Evolutionary conservation across 2,329 filamentous ascomycete genomes (phyloP).

Genomic region (Phaeophleospora eucalypticola): DNA sequence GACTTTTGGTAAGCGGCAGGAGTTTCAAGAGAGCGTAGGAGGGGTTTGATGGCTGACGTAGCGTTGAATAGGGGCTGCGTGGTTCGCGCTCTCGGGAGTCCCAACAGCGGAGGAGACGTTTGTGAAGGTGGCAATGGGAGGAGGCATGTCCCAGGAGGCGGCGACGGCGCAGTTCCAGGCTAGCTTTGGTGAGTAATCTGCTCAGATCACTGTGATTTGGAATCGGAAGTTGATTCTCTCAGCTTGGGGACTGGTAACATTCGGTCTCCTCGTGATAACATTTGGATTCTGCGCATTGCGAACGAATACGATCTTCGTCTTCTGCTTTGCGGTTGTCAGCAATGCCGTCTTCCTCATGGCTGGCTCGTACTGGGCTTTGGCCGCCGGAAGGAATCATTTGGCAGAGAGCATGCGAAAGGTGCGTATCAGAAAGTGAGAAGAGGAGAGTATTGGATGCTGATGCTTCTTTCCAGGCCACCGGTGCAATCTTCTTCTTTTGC

Average conservation of each 20-base stretch:
- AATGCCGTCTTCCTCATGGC: slow-evolving; percentile 6
- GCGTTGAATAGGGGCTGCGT: slow-evolving; percentile 5
- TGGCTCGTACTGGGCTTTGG: slow-evolving; percentile 6
- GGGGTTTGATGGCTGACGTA: no score
- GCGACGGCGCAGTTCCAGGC: slow-evolving; percentile 5
- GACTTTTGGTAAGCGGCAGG: slow-evolving; percentile 6
- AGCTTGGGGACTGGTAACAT: slow-evolving; percentile 9
- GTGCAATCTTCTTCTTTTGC: slow-evolving; percentile 2
- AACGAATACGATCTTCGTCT: slow-evolving; percentile 9
- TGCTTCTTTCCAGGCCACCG: background rate
- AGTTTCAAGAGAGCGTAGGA: no score
- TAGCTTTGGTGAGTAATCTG: slow-evolving; percentile 6
- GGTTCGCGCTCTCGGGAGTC: slow-evolving; percentile 4
- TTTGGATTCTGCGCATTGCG: slow-evolving; percentile 7
- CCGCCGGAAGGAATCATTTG: background rate
- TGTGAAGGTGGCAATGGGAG: background rate
- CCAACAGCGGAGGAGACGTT: background rate
- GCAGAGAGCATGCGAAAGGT: slow-evolving; percentile 5
- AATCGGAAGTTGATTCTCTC: background rate
- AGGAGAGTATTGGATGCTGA: background rate
- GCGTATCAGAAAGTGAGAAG: no score
- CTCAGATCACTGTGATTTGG: background rate
- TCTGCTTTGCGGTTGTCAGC: slow-evolving; percentile 3
- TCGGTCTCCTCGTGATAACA: slow-evolving; percentile 15
- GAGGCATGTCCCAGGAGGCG: background rate